phyloP scores from a whole-genome alignment of 352 stramenopile genomes.

The Phytophthora idaei region DNA sequence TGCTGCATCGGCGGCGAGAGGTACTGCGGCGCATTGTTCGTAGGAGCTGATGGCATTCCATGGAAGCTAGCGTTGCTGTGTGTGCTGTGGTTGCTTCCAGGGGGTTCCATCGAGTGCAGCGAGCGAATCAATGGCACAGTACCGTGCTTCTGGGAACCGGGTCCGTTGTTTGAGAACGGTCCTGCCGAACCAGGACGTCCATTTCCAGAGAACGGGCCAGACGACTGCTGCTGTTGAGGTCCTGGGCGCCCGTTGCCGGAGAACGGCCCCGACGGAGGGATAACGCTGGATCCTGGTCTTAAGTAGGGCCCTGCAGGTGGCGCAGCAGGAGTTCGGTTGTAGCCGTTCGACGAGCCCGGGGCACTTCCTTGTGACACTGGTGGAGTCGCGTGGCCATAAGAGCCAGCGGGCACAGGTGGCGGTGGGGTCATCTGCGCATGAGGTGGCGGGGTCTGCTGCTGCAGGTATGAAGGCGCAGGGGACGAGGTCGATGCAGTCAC shows the following conservation, averaged over 20 bases:
- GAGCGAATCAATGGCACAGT: slow-evolving; percentile 21
- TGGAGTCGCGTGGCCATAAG: slow-evolving; percentile 35
- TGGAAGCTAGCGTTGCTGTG: slow-evolving; percentile 33
- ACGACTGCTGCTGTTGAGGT: slow-evolving; percentile 31
- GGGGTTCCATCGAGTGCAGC: slow-evolving; percentile 39
- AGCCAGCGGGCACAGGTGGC: slow-evolving; percentile 19
- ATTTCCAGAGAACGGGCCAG: slow-evolving; percentile 36
- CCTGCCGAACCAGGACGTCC: slow-evolving; percentile 20
- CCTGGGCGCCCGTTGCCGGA: slow-evolving; percentile 31
- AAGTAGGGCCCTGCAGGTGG: slow-evolving; percentile 18
- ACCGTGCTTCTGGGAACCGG: slow-evolving; percentile 18
- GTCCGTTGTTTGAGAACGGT: slow-evolving; percentile 27
- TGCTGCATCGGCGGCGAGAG: slow-evolving; percentile 11
- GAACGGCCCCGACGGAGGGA: slow-evolving; percentile 25
- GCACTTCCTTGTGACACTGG: slow-evolving; percentile 36
- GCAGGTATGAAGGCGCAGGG: slow-evolving; percentile 23
- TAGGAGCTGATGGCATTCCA: slow-evolving; percentile 15
- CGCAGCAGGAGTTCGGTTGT: slow-evolving; percentile 23
- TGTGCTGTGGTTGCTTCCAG: slow-evolving; percentile 43
- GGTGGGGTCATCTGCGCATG: slow-evolving; percentile 29
- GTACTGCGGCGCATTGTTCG: slow-evolving; percentile 18
- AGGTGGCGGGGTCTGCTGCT: slow-evolving; percentile 30
- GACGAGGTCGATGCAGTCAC: slow-evolving; percentile 16
- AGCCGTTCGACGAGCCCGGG: slow-evolving; percentile 30
- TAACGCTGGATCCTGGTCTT: slow-evolving; percentile 10